These are phyloP conservation scores for Populus nigra DNA, from an alignment of 345 rosid genomes.

Conservation along the genomic window DNA sequence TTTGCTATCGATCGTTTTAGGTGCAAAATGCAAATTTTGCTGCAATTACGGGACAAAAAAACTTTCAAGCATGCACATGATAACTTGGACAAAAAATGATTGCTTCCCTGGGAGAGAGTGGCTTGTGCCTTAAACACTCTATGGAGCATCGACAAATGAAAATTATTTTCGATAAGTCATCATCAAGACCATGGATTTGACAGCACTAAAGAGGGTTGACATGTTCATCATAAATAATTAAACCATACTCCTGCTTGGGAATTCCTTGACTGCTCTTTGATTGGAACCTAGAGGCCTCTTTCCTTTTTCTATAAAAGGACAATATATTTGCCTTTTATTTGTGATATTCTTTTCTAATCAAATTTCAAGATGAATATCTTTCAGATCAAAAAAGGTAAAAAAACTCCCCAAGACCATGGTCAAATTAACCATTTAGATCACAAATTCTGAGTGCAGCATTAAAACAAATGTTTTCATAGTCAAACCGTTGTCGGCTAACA, in stretches of 20 bases:
- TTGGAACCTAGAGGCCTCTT: conserved; percentile 17
- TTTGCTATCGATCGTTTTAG: background rate
- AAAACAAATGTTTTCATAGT: background rate
- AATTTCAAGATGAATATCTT: background rate
- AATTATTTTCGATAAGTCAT: conserved; percentile 10
- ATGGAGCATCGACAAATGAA: background rate
- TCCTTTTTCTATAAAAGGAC: background rate
- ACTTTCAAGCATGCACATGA: background rate
- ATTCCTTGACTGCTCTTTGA: conserved; percentile 37
- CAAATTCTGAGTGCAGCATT: conserved; percentile 5
- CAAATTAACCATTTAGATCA: conserved; percentile 2
- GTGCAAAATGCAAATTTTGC: background rate
- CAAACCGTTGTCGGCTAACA: conserved; percentile 17
- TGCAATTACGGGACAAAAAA: background rate
- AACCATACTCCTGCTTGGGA: conserved; percentile 26
- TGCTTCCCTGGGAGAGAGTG: background rate
- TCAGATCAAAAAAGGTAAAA: background rate
- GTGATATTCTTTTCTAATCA: background rate
- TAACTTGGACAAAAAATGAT: background rate
- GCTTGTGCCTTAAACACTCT: conserved; percentile 3
- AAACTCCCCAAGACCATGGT: background rate
- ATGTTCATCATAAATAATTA: background rate
- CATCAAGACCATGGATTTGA: conserved; percentile 37
- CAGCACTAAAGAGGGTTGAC: conserved; percentile 36
- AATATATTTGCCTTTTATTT: background rate